Base-by-base conservation (phyloP, 352 stramenopile genomes). In the Phytophthora boehmeriae region DNA sequence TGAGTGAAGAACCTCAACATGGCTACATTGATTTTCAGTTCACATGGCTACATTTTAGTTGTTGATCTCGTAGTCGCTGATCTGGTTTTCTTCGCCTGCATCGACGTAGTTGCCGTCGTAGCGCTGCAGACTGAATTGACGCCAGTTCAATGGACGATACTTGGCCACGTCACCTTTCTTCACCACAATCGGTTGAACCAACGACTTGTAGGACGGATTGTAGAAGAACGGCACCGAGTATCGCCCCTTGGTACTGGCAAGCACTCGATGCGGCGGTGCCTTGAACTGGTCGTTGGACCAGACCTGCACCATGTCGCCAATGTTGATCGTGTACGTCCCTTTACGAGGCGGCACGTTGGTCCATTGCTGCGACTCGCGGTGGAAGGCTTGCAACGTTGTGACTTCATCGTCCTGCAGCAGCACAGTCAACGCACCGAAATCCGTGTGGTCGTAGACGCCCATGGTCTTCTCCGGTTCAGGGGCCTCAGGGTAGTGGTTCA, bases 21-120 rank as follows among this genome's bases (percentile, higher is more conserved):
- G 6, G 6, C n/a, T n/a, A n/a, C n/a, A n/a, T n/a, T n/a, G n/a
- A n/a, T n/a, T n/a, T n/a, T n/a, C n/a, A n/a, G n/a, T n/a, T n/a
- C 25, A 30, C 25, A 30, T 30, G 25, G 25, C 25, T 30, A 30
- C 25, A 30, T 6, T 30, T 30, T 30, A 8, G 25, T 6, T 30
- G 11, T 50, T 19, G 6, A 59, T 48, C 27, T 65, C 65, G 47
- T 73, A 98, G 64, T 98, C 72, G 17, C 72, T 71, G 39, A 97
- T 97, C 73, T 98, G 92, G 56, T 98, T 92, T 52, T 98, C 94
- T 13, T 82, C 73, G n/a, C 92, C 92, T 16, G 88, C 57, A 79
- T 98, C 85, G 10, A 85, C 90, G 60, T 96, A 95, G 75, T 98
- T 89, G 46, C 93, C 92, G 11, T 89, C 83, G 77, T 96, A 96